Percentiles rank a stretch among this genome's conserved stretches.
Conservation (phyloP, 805 yeast species). For the Brettanomyces naardenensis region DNA sequence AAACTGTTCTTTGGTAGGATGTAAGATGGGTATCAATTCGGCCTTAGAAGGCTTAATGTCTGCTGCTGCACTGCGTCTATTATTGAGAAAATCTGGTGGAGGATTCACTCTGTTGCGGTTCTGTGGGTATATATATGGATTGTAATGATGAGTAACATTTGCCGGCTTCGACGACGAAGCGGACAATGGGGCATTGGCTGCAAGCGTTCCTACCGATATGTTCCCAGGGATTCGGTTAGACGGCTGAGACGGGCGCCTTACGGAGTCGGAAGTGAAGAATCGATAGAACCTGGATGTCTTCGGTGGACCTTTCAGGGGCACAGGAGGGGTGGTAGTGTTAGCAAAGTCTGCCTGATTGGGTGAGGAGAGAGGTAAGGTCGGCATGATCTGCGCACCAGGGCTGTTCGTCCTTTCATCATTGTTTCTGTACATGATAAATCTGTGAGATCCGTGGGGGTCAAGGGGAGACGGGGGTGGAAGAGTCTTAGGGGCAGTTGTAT, state of each 20-base stretch:
- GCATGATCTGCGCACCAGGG: too few species aligned
- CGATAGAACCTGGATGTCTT: constrained; percentile 22
- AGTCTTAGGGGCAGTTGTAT: too few species aligned
- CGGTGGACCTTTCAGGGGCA: constrained; percentile 14
- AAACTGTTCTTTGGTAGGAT: constrained; percentile 49
- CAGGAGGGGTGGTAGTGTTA: background rate
- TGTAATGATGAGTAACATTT: constrained; percentile 27
- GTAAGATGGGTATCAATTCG: constrained; percentile 42
- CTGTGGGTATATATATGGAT: constrained; percentile 40
- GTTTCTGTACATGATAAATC: too few species aligned
- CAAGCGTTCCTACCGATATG: too few species aligned
- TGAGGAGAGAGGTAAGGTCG: too few species aligned
- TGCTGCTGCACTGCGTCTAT: constrained; percentile 1
- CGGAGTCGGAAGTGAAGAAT: constrained; percentile 11
- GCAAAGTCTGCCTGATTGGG: too few species aligned
- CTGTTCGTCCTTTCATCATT: too few species aligned
- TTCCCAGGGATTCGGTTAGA: too few species aligned
- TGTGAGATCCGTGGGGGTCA: too few species aligned
- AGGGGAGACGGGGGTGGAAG: too few species aligned
- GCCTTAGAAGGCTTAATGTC: background rate
- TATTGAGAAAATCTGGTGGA: constrained; percentile 30
- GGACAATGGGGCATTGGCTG: constrained; percentile 6
- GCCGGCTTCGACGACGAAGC: background rate
- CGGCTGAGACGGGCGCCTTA: constrained; percentile 2
- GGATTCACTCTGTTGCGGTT: constrained; percentile 35